Conservation (phyloP, 2,329 filamentous ascomycete species). For the Verticillium alfalfae region DNA sequence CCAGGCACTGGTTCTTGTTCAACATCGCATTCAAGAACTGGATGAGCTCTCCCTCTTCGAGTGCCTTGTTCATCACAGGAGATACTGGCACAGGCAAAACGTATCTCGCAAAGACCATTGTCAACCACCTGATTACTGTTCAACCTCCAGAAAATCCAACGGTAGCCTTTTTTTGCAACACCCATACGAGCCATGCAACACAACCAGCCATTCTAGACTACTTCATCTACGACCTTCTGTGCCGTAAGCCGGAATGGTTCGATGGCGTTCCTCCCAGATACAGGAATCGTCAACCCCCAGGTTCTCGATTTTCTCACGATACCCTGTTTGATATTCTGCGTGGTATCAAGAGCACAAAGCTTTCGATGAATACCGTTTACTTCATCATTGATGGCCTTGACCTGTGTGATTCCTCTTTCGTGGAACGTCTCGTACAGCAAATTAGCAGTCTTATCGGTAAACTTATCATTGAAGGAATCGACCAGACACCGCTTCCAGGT, state of each 20-base stretch:
- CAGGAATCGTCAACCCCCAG: constrained; percentile 1
- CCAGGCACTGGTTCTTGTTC: constrained; percentile 13
- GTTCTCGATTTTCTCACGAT: constrained; percentile 1
- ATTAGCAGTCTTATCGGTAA: neutral
- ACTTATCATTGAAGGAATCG: neutral
- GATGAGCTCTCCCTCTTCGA: constrained; percentile 6
- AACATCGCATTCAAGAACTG: constrained; percentile 10
- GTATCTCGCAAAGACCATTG: constrained; percentile 13
- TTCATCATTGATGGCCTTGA: constrained; percentile 16
- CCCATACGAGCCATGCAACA: constrained; percentile 1
- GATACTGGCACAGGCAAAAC: constrained; percentile 14
- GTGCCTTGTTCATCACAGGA: constrained; percentile 10
- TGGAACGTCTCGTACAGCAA: constrained; percentile 4
- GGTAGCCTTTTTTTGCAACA: constrained; percentile 14
- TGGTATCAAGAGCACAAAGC: constrained; percentile 3
- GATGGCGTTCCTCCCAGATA: constrained; percentile 7
- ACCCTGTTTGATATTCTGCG: constrained; percentile 14
- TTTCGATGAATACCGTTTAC: constrained; percentile 7
- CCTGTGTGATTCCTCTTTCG: constrained; percentile 7
- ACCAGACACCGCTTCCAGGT: neutral
- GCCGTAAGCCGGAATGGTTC: constrained; percentile 10
- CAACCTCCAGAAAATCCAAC: constrained; percentile 8
- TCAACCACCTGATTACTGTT: constrained; percentile 8
- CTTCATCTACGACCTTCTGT: constrained; percentile 13
- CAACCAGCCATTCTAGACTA: constrained; percentile 13